These are phyloP conservation scores for Hymenoscyphus occultus DNA, from an alignment of 2,329 filamentous ascomycete species.

Conservation along the genomic window DNA sequence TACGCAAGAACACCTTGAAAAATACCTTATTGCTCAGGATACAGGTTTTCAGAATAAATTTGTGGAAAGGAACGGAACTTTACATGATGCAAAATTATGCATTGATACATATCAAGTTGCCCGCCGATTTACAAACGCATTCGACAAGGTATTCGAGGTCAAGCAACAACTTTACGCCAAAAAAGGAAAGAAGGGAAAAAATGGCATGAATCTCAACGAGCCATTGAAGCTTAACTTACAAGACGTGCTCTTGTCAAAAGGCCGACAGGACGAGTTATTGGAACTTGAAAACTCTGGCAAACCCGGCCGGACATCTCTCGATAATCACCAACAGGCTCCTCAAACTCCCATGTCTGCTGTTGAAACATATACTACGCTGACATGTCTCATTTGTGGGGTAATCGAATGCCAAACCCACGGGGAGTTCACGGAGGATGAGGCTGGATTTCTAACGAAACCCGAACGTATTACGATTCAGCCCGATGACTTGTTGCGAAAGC, in stretches of 20 bases:
- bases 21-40: conserved; percentile 21
- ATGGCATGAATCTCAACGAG: conserved; percentile 3
- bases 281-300: conserved; percentile 19
- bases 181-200: too few relatives aligned
- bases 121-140: conserved; percentile 18
- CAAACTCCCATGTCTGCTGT: conserved; percentile 14
- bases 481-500: conserved; percentile 25
- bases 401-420: conserved; percentile 33
- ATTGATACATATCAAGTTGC: conserved; percentile 5
- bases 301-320: conserved; percentile 10
- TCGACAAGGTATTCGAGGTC: conserved; percentile 19
- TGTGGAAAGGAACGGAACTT: conserved; percentile 6
- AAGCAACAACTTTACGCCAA: too few relatives aligned
- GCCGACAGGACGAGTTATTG: conserved; percentile 27
- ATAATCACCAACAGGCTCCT: background rate
- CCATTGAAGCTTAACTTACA: conserved; percentile 22
- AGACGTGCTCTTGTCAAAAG: conserved; percentile 24
- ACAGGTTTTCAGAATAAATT: conserved; percentile 13
- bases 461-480: conserved; percentile 6
- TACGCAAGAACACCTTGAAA: conserved; percentile 20
- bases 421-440: conserved; percentile 22
- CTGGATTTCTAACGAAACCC: background rate
- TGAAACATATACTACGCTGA: conserved; percentile 27
- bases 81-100: background rate
- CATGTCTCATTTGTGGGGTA: conserved; percentile 31